Conservation (phyloP, 2,329 filamentous ascomycete species). For the Phaeomoniella chlamydospora region DNA sequence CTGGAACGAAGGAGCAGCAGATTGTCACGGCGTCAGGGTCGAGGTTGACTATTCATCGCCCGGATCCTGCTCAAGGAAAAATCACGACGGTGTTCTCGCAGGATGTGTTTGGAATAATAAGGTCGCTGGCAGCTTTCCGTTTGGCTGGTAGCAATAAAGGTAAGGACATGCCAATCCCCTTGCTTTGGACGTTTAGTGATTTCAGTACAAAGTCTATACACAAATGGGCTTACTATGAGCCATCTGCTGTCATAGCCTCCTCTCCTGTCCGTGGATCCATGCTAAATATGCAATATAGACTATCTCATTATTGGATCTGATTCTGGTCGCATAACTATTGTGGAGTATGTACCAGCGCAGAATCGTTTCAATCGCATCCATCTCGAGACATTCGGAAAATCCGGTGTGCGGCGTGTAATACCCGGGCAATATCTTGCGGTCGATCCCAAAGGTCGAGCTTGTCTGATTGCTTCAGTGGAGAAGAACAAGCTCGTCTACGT, state of each 20-base stretch:
- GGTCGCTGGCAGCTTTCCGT: slow-evolving; percentile 75
- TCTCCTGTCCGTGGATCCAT: slow-evolving; percentile 13
- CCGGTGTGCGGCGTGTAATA: slow-evolving; percentile 80
- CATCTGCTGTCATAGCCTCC: slow-evolving; percentile 7
- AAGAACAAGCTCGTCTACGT: slow-evolving; percentile 99
- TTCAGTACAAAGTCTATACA: slow-evolving; percentile 8
- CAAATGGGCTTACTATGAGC: no score
- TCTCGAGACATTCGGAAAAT: slow-evolving; percentile 96
- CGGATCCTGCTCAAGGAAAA: slow-evolving; percentile 73
- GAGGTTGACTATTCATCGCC: slow-evolving; percentile 72
- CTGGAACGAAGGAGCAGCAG: slow-evolving; percentile 92
- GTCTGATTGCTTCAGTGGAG: slow-evolving; percentile 83
- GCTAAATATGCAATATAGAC: slow-evolving; percentile 42
- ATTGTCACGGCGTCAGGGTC: slow-evolving; percentile 90
- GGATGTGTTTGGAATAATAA: slow-evolving; percentile 91
- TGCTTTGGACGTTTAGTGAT: slow-evolving; percentile 26
- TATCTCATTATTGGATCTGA: slow-evolving; percentile 92
- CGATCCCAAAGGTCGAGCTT: slow-evolving; percentile 90
- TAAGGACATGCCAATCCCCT: slow-evolving; percentile 37
- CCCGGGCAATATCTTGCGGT: slow-evolving; percentile 93
- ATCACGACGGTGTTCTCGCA: slow-evolving; percentile 77
- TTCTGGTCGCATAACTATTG: slow-evolving; percentile 83
- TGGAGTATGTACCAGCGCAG: slow-evolving; percentile 77
- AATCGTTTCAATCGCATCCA: slow-evolving; percentile 84
- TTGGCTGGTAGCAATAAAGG: slow-evolving; percentile 91